These are phyloP conservation scores for Botrytis cinerea DNA, from an alignment of 2,329 filamentous ascomycete genomes.

Conservation along the genomic window DNA sequence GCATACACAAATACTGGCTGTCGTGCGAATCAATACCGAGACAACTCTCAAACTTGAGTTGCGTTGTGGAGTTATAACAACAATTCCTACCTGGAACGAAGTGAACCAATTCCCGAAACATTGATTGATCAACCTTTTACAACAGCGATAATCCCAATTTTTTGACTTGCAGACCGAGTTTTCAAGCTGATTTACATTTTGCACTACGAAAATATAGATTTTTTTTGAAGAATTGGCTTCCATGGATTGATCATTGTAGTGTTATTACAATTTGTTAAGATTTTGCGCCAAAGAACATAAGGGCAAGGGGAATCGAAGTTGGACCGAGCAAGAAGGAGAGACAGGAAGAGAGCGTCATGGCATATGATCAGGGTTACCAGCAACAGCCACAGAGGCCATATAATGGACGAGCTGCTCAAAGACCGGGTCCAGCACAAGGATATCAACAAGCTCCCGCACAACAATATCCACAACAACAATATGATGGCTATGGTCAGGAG, in stretches of 20 bases:
- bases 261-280: constrained; percentile 4
- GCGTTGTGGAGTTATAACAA: constrained; percentile 12
- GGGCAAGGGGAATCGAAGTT: not conserved
- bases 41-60: constrained; percentile 17
- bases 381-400: constrained; percentile 39
- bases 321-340: not conserved
- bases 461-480: constrained; percentile 67
- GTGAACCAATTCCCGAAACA: constrained; percentile 18
- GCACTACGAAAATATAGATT: not conserved
- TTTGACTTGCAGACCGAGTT: not conserved
- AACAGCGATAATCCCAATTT: not conserved
- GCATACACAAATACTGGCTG: not conserved
- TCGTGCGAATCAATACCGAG: not conserved
- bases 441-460: constrained; percentile 36
- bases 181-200: not conserved
- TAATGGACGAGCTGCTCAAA: constrained; percentile 36
- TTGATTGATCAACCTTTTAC: constrained; percentile 6
- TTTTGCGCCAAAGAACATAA: constrained; percentile 8
- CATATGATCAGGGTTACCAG: constrained; percentile 40
- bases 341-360: constrained; percentile 33
- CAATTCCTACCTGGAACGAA: constrained; percentile 1
- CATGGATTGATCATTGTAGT: constrained; percentile 1
- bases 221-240: not conserved
- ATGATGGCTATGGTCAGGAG: constrained; percentile 39
- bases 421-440: constrained; percentile 36